Percentiles rank a stretch among this genome's conserved stretches.
Evolutionary conservation across 768 basidiomycete genomes (phyloP).

Genomic region (Mycena kentingensis): DNA sequence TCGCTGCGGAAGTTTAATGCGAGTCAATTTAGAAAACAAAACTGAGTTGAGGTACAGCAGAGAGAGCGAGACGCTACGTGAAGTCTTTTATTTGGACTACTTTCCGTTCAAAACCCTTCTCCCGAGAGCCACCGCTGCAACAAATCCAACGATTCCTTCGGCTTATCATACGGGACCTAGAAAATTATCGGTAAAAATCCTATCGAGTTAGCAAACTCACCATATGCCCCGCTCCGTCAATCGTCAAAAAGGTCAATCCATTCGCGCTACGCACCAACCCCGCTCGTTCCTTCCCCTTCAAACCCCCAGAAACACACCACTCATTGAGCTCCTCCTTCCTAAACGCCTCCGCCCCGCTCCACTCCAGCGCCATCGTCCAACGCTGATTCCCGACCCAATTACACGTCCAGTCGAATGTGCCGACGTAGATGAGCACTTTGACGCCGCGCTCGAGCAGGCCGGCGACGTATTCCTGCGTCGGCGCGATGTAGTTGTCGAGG

Average conservation of each 20-base stretch:
- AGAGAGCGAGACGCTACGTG: not conserved
- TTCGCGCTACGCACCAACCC: constrained; percentile 18
- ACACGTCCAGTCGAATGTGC: constrained; percentile 74
- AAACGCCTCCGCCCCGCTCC: constrained; percentile 62
- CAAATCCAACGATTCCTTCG: constrained; percentile 55
- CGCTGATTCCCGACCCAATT: constrained; percentile 75
- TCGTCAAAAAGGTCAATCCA: constrained; percentile 11
- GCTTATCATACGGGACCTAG: constrained; percentile 63
- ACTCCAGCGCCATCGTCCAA: constrained; percentile 71
- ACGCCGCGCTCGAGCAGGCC: constrained; percentile 73
- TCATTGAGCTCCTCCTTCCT: constrained; percentile 35
- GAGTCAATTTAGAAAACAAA: too few relatives aligned
- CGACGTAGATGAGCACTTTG: constrained; percentile 69
- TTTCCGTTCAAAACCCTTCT: not conserved
- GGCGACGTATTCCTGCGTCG: constrained; percentile 58
- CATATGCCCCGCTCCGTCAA: constrained; percentile 68
- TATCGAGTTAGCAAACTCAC: constrained; percentile 50
- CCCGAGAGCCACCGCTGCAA: constrained; percentile 50
- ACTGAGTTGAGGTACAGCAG: too few relatives aligned
- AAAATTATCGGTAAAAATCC: constrained; percentile 2
- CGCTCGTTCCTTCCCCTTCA: constrained; percentile 6
- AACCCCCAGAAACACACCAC: constrained; percentile 12
- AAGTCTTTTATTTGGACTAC: not conserved
- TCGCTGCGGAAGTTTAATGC: too few relatives aligned
- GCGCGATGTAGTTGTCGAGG: constrained; percentile 43